Conservation (phyloP, 345 rosid genomes). For the Turritis glabra region DNA sequence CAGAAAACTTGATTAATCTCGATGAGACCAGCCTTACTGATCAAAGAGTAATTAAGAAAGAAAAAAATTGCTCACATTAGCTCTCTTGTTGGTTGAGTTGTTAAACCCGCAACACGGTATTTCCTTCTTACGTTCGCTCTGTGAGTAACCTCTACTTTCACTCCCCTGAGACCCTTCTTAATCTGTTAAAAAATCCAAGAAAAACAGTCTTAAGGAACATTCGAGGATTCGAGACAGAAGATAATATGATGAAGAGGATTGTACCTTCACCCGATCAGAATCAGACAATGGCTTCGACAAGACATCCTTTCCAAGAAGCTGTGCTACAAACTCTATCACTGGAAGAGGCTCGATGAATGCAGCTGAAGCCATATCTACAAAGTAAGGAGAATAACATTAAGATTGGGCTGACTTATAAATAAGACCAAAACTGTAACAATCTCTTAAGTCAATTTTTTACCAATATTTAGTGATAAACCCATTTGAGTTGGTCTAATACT, state of each 20-base stretch:
- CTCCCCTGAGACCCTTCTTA: constrained; percentile 91
- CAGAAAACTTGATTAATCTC: neutral
- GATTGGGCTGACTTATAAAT: neutral
- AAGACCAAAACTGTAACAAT: neutral
- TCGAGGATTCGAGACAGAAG: neutral
- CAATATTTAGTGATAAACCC: constrained; percentile 95
- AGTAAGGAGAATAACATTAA: constrained; percentile 10
- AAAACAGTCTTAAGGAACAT: neutral
- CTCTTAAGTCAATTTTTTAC: constrained; percentile 38
- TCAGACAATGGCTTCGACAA: constrained; percentile 79
- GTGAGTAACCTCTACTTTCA: constrained; percentile 98
- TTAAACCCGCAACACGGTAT: constrained; percentile 98
- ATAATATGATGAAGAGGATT: neutral
- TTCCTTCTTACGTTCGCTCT: constrained; percentile 87
- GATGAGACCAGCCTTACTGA: neutral
- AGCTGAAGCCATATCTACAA: constrained; percentile 93
- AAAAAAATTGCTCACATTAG: constrained; percentile 56
- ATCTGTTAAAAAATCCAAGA: constrained; percentile 46
- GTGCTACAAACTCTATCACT: constrained; percentile 88
- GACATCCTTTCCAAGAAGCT: constrained; percentile 84
- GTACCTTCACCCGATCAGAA: constrained; percentile 92
- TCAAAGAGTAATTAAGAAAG: neutral
- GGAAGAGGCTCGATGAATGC: constrained; percentile 99
- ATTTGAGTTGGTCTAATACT: constrained; percentile 97
- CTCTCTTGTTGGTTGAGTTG: constrained; percentile 96